Evolutionary conservation across 2,329 filamentous ascomycete species (phyloP).

Genomic region (Diaporthe batatas): DNA sequence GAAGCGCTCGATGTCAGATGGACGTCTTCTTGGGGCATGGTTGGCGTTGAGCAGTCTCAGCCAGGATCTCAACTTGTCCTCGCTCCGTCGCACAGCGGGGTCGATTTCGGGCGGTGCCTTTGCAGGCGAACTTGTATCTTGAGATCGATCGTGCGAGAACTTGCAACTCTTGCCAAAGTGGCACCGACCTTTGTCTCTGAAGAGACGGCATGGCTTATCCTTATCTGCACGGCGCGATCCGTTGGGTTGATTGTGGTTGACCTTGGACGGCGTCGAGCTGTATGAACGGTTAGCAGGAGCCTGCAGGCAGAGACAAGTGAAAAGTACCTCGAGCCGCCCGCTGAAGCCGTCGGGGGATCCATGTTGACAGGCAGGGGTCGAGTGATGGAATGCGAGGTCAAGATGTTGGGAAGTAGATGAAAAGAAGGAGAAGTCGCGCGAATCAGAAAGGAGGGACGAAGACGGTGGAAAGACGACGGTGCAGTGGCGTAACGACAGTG

Average conservation of each 20-base stretch:
- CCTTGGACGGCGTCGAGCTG: neutral
- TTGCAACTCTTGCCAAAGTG: neutral
- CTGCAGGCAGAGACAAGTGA: neutral
- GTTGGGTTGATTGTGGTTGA: neutral
- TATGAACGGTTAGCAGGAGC: neutral
- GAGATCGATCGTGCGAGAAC: neutral
- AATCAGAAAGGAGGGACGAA: neutral
- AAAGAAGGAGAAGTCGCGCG: neutral
- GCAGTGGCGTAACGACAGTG: neutral
- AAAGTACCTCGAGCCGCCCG: neutral
- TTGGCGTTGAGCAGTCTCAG: constrained; percentile 6
- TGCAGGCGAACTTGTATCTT: too few species aligned
- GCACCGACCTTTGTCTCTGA: constrained; percentile 10
- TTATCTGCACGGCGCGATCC: neutral
- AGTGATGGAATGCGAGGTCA: neutral
- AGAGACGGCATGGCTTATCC: neutral
- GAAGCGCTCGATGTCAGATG: constrained; percentile 41
- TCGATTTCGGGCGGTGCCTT: neutral
- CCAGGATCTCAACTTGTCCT: constrained; percentile 33
- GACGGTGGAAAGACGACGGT: neutral
- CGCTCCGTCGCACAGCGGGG: neutral
- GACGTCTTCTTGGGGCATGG: rapidly evolving
- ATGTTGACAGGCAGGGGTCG: neutral
- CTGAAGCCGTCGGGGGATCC: neutral
- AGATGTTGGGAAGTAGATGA: neutral